phyloP scores from a whole-genome alignment of 768 basidiomycete genomes.

The Boletus rubescentipes region DNA sequence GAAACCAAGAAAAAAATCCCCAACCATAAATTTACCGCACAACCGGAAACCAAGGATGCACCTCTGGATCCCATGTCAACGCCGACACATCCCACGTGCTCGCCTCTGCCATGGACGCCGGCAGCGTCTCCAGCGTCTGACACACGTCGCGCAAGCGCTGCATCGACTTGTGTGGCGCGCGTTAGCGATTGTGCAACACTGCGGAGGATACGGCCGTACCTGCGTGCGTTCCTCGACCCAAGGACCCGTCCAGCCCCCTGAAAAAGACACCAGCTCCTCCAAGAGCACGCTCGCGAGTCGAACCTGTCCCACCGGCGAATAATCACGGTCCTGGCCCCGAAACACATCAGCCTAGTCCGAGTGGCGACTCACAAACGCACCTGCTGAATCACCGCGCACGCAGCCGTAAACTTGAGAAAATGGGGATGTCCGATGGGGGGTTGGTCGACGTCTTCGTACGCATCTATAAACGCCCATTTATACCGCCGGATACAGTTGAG shows the following conservation, averaged over 20 bases:
- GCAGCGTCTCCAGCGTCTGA: constrained; percentile 38
- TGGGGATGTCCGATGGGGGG: constrained; percentile 55
- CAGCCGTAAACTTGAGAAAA: constrained; percentile 46
- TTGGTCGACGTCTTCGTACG: constrained; percentile 51
- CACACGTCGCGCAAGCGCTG: constrained; percentile 37
- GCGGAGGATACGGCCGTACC: constrained; percentile 38
- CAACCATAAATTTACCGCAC: constrained; percentile 17
- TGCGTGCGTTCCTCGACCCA: constrained; percentile 50
- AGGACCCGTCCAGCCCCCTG: constrained; percentile 43
- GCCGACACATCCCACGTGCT: constrained; percentile 39
- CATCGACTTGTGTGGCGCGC: constrained; percentile 38
- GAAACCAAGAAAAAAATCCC: background rate
- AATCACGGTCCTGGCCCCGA: constrained; percentile 35
- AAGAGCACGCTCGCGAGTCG: constrained; percentile 46
- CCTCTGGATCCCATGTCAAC: constrained; percentile 47
- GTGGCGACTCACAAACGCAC: constrained; percentile 23
- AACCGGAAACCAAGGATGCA: constrained; percentile 55
- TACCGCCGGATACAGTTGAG: constrained; percentile 66
- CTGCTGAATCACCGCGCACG: constrained; percentile 40
- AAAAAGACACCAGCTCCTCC: constrained; percentile 23
- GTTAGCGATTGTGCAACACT: constrained; percentile 1
- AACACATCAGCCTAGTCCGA: background rate
- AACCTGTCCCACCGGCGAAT: constrained; percentile 42
- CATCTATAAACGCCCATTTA: constrained; percentile 72
- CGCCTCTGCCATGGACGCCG: constrained; percentile 33